Percentiles rank a stretch among this genome's conserved stretches.
These are phyloP conservation scores for Xylaria sp. DNA, from an alignment of 2,329 filamentous ascomycete species.

Conservation along the genomic window DNA sequence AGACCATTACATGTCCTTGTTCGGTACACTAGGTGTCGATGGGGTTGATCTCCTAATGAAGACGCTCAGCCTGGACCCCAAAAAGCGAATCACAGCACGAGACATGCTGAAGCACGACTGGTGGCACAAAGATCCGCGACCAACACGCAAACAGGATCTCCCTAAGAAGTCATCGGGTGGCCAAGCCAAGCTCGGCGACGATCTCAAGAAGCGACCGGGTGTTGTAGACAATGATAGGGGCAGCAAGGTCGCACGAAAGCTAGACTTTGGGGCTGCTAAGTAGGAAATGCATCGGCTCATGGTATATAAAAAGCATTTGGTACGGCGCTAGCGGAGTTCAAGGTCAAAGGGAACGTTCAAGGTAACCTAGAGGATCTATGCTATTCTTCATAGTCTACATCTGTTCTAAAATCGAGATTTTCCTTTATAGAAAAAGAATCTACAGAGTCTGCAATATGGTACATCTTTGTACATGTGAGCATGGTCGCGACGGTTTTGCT, in stretches of 20 bases:
- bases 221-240: constrained; percentile 71
- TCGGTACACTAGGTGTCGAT: constrained; percentile 78
- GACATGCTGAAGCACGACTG: constrained; percentile 82
- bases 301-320: constrained; percentile 18
- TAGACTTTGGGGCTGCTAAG: constrained; percentile 71
- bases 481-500: neutral
- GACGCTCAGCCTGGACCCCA: constrained; percentile 86
- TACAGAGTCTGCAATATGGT: constrained; percentile 33
- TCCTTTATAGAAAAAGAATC: constrained; percentile 16
- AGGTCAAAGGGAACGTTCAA: neutral
- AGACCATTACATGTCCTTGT: constrained; percentile 76
- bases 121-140: constrained; percentile 84
- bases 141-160: constrained; percentile 80
- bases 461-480: constrained; percentile 32
- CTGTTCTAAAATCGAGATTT: neutral
- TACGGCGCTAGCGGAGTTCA: constrained; percentile 30
- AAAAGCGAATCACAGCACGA: constrained; percentile 77
- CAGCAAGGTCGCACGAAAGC: constrained; percentile 79
- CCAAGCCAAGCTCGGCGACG: constrained; percentile 76
- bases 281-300: constrained; percentile 31
- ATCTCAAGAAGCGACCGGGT: constrained; percentile 78
- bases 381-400: neutral
- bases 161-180: constrained; percentile 79
- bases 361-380: neutral
- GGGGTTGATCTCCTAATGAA: constrained; percentile 88